Base-by-base conservation (phyloP, 139 green algal genomes). In the Auxenochlorella protothecoides region DNA sequence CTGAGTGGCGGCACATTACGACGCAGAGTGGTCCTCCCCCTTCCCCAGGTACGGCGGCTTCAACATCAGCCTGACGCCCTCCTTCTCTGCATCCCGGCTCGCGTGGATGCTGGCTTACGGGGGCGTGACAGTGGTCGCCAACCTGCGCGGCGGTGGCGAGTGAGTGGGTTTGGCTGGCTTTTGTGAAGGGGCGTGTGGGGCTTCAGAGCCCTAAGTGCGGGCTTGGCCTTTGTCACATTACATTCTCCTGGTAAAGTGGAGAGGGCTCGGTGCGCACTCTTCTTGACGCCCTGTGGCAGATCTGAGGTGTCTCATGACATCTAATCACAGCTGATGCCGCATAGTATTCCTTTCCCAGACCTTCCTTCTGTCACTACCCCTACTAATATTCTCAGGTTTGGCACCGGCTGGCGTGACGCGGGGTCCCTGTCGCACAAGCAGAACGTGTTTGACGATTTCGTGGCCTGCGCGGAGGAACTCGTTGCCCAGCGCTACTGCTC, bases 381-480 rank as follows among this genome's bases (percentile, higher is more conserved):
- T 44, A 44, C 27, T 44, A 44, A 44, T 44, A 44, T 44, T 44
- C 27, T 44, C 27, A 44, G 27, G 27, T 44, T 96, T 69, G 93
- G 93, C 69, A 81, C 81, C 7, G 75, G 79, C 5, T 98, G 93
- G 93, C 85, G 92, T 55, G 84, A 95, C 67, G 89, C 84, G 1
- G 93, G 93, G 2, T 84, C 9, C 60, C 54, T 13, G 6, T 6
- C 1, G 10, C 86, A 89, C 78, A 93, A 91, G 80, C 92, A 97
- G 76, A 97, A 98, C 73, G 89, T 89, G 16, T 95, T 92, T 82
- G 89, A 95, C 69, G 89, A 95, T 76, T 92, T 96, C 54, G 73
- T 87, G 76, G 81, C 86, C 0, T 92, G 86, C 72, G 90, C 91
- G 0, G 85, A 93, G 80, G 77, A 87, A 69, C 85, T 97, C 7